Percentiles rank a stretch among this genome's conserved stretches.
Conservation (phyloP, 2,329 filamentous ascomycete species). For the Karstenula rhodostoma region DNA sequence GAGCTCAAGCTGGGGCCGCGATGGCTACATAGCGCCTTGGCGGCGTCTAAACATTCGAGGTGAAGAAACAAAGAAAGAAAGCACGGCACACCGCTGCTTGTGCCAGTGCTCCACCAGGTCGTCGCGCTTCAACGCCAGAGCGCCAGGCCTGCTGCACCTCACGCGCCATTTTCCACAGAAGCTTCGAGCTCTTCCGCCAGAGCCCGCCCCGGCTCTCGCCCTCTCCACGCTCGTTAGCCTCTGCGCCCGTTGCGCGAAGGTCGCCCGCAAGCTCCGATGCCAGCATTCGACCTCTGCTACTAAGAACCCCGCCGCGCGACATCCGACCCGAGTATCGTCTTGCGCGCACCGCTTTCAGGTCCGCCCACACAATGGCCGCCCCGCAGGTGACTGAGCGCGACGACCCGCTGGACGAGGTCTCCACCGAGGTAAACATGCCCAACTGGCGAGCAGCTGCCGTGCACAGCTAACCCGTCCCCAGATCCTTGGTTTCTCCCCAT, state of each 20-base stretch:
- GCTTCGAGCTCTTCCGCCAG: constrained; percentile 34
- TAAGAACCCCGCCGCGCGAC: constrained; percentile 37
- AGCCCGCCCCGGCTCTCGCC: constrained; percentile 31
- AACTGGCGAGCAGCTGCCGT: too few relatives aligned
- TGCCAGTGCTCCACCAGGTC: constrained; percentile 27
- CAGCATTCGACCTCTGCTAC: constrained; percentile 29
- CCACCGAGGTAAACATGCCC: constrained; percentile 74
- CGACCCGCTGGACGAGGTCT: constrained; percentile 74
- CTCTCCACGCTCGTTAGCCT: constrained; percentile 31
- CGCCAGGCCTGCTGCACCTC: constrained; percentile 25
- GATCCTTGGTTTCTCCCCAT: constrained; percentile 81
- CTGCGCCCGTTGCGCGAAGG: constrained; percentile 25
- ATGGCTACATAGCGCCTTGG: constrained; percentile 17
- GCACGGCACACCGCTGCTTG: constrained; percentile 10
- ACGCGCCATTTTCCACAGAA: constrained; percentile 32
- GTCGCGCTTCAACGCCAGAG: constrained; percentile 28
- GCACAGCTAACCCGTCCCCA: constrained; percentile 27
- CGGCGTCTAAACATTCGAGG: constrained; percentile 9
- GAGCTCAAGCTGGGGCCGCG: constrained; percentile 28
- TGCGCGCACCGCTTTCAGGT: constrained; percentile 70
- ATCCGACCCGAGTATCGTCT: constrained; percentile 34
- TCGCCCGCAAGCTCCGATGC: constrained; percentile 36
- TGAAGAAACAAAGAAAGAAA: constrained; percentile 28
- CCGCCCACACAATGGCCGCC: constrained; percentile 55
- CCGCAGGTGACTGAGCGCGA: constrained; percentile 63